Conservation (phyloP, 2,329 filamentous ascomycete species). For the Grosmannia clavigera region DNA sequence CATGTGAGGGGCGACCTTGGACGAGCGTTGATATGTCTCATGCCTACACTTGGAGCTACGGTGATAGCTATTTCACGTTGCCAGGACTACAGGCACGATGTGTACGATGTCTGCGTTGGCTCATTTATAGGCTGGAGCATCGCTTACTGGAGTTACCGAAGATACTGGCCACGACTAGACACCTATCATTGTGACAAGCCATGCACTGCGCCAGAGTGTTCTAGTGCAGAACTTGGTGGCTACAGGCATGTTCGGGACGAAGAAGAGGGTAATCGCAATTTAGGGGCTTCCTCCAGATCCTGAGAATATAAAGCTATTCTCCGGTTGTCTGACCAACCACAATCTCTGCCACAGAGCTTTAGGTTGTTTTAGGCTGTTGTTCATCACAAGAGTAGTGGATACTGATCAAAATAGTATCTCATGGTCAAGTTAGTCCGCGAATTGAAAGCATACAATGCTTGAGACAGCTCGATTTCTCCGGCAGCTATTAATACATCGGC, state of each 20-base stretch:
- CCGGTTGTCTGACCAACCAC: background rate
- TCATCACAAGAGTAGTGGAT: background rate
- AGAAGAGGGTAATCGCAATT: slow-evolving; percentile 33
- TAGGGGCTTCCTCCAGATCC: slow-evolving; percentile 16
- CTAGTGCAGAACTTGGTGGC: slow-evolving; percentile 11
- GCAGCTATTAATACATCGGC: slow-evolving; percentile 1
- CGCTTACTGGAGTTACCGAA: slow-evolving; percentile 53
- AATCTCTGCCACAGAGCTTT: background rate
- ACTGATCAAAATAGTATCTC: background rate
- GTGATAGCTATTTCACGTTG: slow-evolving; percentile 57
- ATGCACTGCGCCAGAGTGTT: slow-evolving; percentile 30
- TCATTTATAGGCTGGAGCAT: slow-evolving; percentile 46
- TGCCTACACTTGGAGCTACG: slow-evolving; percentile 48
- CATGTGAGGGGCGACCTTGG: slow-evolving; percentile 31
- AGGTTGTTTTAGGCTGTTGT: background rate
- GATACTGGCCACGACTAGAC: slow-evolving; percentile 47
- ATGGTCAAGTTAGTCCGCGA: background rate
- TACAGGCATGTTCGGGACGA: slow-evolving; percentile 39
- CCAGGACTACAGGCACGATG: slow-evolving; percentile 60
- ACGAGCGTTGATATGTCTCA: slow-evolving; percentile 43
- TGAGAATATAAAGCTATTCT: background rate
- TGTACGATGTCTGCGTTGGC: slow-evolving; percentile 55
- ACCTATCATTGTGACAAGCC: slow-evolving; percentile 44
- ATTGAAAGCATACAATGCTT: background rate
- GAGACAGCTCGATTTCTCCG: background rate